Conservation (phyloP, 129 eudicot species). For the Saposhnikovia divaricata region DNA sequence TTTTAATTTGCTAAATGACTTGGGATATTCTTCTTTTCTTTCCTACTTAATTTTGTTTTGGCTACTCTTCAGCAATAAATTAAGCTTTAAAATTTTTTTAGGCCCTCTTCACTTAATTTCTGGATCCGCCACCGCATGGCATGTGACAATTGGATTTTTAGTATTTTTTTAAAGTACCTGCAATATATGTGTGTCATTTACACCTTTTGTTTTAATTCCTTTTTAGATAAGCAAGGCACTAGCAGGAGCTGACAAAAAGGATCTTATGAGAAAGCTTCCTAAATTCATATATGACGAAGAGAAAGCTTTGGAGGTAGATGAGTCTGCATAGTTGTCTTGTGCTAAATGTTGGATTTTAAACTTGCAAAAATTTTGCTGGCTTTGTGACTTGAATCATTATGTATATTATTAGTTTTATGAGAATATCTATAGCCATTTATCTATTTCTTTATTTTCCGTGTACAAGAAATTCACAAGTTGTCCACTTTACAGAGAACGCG, state of each 20-base stretch:
- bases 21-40: too few relatives aligned
- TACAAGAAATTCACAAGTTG: background rate
- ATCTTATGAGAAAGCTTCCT: conserved; percentile 73
- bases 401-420: background rate
- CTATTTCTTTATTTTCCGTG: too few relatives aligned
- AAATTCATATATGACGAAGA: conserved; percentile 86
- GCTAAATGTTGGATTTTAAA: background rate
- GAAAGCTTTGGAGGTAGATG: conserved; percentile 78
- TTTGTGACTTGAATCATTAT: background rate
- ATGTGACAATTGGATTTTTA: background rate
- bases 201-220: background rate
- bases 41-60: too few relatives aligned
- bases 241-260: conserved; percentile 76
- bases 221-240: conserved; percentile 77
- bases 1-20: too few relatives aligned
- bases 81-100: too few relatives aligned
- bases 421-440: background rate
- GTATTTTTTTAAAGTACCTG: conserved; percentile 3
- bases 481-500: conserved; percentile 64
- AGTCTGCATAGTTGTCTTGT: background rate
- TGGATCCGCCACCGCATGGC: too few relatives aligned
- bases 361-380: background rate
- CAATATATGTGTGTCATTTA: background rate
- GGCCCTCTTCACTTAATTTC: too few relatives aligned
- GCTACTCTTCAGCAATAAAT: too few relatives aligned